phyloP scores from a whole-genome alignment of 495 filamentous ascomycete genomes.

The Neurospora discreta region DNA sequence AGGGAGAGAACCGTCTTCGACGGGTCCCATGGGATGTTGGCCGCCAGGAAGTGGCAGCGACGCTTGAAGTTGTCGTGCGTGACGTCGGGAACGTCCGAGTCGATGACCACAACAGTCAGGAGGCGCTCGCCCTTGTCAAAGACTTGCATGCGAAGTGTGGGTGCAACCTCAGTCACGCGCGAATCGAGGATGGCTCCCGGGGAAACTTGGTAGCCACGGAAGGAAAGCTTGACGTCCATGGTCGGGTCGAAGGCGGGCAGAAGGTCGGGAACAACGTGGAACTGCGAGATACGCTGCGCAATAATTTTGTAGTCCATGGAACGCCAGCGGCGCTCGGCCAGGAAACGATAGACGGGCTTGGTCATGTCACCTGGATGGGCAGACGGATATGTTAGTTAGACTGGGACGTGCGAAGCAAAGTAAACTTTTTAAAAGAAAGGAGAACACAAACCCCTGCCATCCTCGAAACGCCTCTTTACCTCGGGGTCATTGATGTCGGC shows the following conservation, averaged over 20 bases:
- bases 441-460: constrained; percentile 63
- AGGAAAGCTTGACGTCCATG: constrained; percentile 69
- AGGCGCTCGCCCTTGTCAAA: constrained; percentile 74
- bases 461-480: constrained; percentile 91
- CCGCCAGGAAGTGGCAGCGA: constrained; percentile 75
- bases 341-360: constrained; percentile 89
- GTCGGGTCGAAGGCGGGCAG: constrained; percentile 70
- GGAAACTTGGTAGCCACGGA: constrained; percentile 50
- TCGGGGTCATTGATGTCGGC: constrained; percentile 93
- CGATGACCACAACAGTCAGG: constrained; percentile 73
- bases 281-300: constrained; percentile 77
- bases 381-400: not conserved
- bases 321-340: constrained; percentile 81
- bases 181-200: constrained; percentile 74
- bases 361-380: constrained; percentile 73
- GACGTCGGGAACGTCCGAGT: constrained; percentile 79
- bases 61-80: constrained; percentile 67
- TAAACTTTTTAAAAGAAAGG: not conserved
- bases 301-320: constrained; percentile 58
- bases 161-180: constrained; percentile 51
- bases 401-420: not conserved
- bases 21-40: constrained; percentile 45
- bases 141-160: constrained; percentile 69
- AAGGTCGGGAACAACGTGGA: constrained; percentile 88
- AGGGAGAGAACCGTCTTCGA: constrained; percentile 37